Evolutionary conservation across 768 basidiomycete species (phyloP), one percentile per base, ranked within the genome.

Genomic region (Galerina sulciceps): DNA sequence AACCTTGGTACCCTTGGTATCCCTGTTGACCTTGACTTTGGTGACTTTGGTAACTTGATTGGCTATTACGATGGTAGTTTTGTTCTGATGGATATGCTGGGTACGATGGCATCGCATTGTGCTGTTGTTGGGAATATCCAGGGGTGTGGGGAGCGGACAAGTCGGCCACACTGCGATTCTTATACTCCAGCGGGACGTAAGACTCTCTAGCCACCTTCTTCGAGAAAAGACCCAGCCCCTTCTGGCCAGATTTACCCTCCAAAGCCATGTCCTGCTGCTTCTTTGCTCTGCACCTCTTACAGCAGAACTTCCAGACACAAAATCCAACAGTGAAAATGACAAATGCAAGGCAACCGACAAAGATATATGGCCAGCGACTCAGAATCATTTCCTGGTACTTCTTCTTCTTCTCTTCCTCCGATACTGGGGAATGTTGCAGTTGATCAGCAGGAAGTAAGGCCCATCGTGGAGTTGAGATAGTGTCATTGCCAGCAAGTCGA

Each of bases 341-440:
- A 58, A 85, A 71, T 2, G 79, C 70, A 23, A 91, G 74, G 60
- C 84, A 84, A 37, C 87, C 90, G 9, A 77, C 60, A 43, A 88
- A 79, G 67, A 90, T 89, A 67, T 88, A 89, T 3, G 86, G 89
- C 90, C 87, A 91, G 58, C 79, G 87, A 66, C 85, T 88, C 65
- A 87, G 79, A 38, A 86, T 76, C 76, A 79, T 75, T 70, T 86
- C 87, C 66, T 85, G 82, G 62, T 85, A 83, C 58, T 77, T 76
- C 52, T 86, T 81, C 75, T 90, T 89, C 75, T 88, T 87, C 71
- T 89, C 88, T 56, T 76, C 79, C 1, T 62, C 78, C n/a, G 78
- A 81, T 42, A 89, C 78, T 2, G 89, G 90, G 0, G 89, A 90
- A 60, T 82, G 79, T 58, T 85, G 81, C 72, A 78, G 74, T 65